These are phyloP conservation scores for Recurvomyces mirabilis DNA, from an alignment of 495 filamentous ascomycete genomes.

Conservation along the genomic window DNA sequence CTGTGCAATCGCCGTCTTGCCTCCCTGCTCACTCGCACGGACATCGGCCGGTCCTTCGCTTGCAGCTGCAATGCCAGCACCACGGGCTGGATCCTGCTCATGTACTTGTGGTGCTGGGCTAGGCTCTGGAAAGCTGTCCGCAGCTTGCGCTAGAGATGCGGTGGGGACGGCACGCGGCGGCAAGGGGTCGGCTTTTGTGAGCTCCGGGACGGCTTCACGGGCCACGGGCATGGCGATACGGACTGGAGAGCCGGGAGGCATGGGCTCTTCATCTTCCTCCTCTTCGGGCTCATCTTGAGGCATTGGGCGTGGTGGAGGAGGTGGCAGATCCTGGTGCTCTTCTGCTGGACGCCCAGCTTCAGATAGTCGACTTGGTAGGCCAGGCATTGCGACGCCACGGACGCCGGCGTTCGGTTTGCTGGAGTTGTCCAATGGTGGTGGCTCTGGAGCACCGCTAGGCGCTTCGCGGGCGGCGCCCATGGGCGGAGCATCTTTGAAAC, in stretches of 20 bases:
- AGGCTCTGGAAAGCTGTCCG: slow-evolving; percentile 53
- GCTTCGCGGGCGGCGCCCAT: slow-evolving; percentile 46
- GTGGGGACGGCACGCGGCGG: slow-evolving; percentile 40
- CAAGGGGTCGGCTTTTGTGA: slow-evolving; percentile 40
- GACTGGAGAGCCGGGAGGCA: slow-evolving; percentile 58
- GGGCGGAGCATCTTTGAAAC: slow-evolving; percentile 58
- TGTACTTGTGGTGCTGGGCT: slow-evolving; percentile 46
- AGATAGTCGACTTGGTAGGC: slow-evolving; percentile 51
- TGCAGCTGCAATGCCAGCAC: slow-evolving; percentile 41
- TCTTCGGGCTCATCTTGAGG: slow-evolving; percentile 34
- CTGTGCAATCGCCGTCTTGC: slow-evolving; percentile 64
- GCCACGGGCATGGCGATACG: slow-evolving; percentile 79
- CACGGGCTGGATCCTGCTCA: slow-evolving; percentile 49
- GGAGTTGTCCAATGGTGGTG: slow-evolving; percentile 50
- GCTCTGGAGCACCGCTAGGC: slow-evolving; percentile 42
- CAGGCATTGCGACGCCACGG: slow-evolving; percentile 61
- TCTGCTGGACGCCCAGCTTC: slow-evolving; percentile 39
- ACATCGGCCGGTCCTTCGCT: slow-evolving; percentile 32
- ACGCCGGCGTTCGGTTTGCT: slow-evolving; percentile 47
- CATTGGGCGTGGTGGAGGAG: slow-evolving; percentile 44
- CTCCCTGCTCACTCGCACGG: slow-evolving; percentile 27
- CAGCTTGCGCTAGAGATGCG: slow-evolving; percentile 44
- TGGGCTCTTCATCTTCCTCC: slow-evolving; percentile 26
- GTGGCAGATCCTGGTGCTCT: slow-evolving; percentile 38
- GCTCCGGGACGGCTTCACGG: slow-evolving; percentile 44